A percentile compares a stretch with the other conserved stretches of the same genome.
phyloP scores from a whole-genome alignment of 2,329 filamentous ascomycete genomes.

The Hirsutella minnesotensis region DNA sequence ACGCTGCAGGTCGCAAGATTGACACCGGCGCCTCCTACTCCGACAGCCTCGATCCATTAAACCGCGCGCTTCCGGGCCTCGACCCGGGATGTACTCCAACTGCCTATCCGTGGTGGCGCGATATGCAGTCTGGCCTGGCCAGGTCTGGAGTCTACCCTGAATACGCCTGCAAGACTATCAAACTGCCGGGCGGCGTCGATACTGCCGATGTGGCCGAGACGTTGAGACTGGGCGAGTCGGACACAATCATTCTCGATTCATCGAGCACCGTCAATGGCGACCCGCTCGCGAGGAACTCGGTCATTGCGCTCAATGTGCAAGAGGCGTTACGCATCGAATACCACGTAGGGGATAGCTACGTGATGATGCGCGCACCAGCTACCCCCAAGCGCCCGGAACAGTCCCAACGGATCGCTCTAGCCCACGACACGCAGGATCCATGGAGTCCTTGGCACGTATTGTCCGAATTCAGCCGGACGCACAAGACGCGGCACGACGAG shows the following conservation, averaged over 20 bases:
- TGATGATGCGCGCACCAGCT: slow-evolving; percentile 14
- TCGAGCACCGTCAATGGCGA: slow-evolving; percentile 38
- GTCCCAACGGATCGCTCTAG: slow-evolving; percentile 15
- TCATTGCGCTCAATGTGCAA: slow-evolving; percentile 55
- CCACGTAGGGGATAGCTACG: slow-evolving; percentile 33
- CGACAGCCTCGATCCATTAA: slow-evolving; percentile 12
- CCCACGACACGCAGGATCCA: slow-evolving; percentile 12
- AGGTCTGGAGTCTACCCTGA: slow-evolving; percentile 14
- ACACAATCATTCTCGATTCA: slow-evolving; percentile 48
- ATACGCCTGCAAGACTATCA: slow-evolving; percentile 30
- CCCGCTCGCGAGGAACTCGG: slow-evolving; percentile 48
- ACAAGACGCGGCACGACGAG: slow-evolving; percentile 10
- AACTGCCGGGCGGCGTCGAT: slow-evolving; percentile 32
- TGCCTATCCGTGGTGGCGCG: slow-evolving; percentile 12
- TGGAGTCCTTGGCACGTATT: slow-evolving; percentile 38
- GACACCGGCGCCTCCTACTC: slow-evolving; percentile 1
- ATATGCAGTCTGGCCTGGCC: slow-evolving; percentile 15
- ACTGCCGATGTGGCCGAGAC: slow-evolving; percentile 43
- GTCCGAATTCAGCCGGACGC: slow-evolving; percentile 28
- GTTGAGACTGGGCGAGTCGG: slow-evolving; percentile 25
- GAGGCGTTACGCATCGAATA: slow-evolving; percentile 47
- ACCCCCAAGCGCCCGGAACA: slow-evolving; percentile 7
- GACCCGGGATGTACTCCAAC: slow-evolving; percentile 10
- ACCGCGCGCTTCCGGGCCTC: slow-evolving; percentile 3
- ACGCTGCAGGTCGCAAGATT: slow-evolving; percentile 10